Evolutionary conservation across 1,139 yeast species (phyloP).

Genomic region (Kazachstania sp.): DNA sequence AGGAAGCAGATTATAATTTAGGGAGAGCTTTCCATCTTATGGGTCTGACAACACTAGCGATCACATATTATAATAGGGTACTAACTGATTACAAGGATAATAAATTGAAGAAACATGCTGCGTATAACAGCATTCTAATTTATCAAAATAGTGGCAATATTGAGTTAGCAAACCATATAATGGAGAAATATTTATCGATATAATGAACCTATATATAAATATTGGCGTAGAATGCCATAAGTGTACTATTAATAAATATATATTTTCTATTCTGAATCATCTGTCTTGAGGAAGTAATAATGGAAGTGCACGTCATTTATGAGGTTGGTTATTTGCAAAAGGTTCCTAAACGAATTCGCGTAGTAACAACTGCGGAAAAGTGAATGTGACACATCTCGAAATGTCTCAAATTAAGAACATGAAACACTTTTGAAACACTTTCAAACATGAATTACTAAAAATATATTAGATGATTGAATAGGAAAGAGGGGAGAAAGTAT

Average conservation of each 20-base stretch:
- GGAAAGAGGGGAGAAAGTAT: too few relatives aligned
- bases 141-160: slow-evolving; percentile 71
- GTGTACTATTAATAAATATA: not conserved
- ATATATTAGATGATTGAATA: too few relatives aligned
- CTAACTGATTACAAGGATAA: slow-evolving; percentile 39
- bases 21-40: slow-evolving; percentile 81
- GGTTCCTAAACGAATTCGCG: not conserved
- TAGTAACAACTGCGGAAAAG: too few relatives aligned
- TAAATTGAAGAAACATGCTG: slow-evolving; percentile 67
- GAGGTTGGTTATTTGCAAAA: not conserved
- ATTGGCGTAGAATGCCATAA: not conserved
- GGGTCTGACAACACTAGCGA: slow-evolving; percentile 67
- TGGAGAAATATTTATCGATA: slow-evolving; percentile 48
- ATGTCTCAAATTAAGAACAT: not conserved
- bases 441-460: not conserved
- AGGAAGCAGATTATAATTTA: slow-evolving; percentile 75
- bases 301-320: not conserved
- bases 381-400: too few relatives aligned
- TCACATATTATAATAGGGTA: slow-evolving; percentile 62
- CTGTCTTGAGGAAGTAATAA: too few relatives aligned
- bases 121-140: slow-evolving; percentile 71
- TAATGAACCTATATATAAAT: slow-evolving; percentile 5
- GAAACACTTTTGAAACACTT: not conserved
- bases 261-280: not conserved
- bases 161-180: slow-evolving; percentile 49